Evolutionary conservation across 2,329 filamentous ascomycete genomes (phyloP).

Genomic region (Tolypocladium tundrense): DNA sequence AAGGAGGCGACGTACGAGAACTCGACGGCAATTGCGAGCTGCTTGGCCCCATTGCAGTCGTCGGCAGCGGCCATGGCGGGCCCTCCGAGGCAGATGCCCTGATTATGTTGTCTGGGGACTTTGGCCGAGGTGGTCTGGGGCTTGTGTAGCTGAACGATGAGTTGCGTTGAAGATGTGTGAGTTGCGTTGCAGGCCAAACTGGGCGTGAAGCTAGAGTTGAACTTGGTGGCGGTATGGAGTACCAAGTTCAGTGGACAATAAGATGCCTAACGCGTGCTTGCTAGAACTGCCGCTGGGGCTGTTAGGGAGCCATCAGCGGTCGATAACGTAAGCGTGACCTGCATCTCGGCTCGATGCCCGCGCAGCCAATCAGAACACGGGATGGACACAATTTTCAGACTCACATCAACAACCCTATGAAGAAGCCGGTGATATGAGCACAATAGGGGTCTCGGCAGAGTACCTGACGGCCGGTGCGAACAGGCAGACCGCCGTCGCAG

Average conservation of each 20-base stretch:
- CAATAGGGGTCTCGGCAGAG: slow-evolving; percentile 25
- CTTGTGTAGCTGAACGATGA: not conserved
- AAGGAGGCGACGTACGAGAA: slow-evolving; percentile 41
- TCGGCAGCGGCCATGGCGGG: slow-evolving; percentile 5
- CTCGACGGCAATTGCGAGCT: slow-evolving; percentile 57
- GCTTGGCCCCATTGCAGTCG: slow-evolving; percentile 10
- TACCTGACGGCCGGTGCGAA: slow-evolving; percentile 77
- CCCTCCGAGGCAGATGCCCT: not conserved
- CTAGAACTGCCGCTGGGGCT: too few species aligned
- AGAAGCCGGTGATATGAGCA: slow-evolving; percentile 15
- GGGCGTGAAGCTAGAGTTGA: not conserved
- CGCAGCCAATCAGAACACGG: slow-evolving; percentile 25
- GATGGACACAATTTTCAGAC: slow-evolving; percentile 23
- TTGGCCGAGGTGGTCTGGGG: not conserved
- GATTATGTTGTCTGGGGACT: not conserved
- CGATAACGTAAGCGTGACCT: slow-evolving; percentile 1
- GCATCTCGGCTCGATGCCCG: slow-evolving; percentile 10
- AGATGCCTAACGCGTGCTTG: too few species aligned
- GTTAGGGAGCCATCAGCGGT: not conserved
- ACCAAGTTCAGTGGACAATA: too few species aligned
- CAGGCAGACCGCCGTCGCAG: slow-evolving; percentile 76
- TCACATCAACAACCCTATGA: slow-evolving; percentile 10
- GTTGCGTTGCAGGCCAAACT: not conserved
- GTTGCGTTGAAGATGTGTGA: not conserved
- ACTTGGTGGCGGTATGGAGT: not conserved